Evolutionary conservation across 192 early-diverging fungal species (phyloP).

Genomic region (Podila verticillata): DNA sequence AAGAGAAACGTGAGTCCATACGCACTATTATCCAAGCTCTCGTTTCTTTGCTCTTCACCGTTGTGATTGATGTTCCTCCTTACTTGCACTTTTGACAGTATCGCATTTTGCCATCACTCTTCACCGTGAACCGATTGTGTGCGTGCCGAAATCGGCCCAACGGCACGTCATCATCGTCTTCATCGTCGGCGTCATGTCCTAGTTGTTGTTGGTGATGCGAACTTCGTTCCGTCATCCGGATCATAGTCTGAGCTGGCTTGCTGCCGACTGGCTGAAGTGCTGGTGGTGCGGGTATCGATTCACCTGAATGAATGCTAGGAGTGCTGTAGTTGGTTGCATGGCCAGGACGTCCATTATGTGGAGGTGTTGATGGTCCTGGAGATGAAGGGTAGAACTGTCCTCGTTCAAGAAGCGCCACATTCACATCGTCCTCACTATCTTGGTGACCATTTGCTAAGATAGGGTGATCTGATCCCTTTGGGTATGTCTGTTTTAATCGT

Average conservation of each 20-base stretch:
- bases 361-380: slow-evolving; percentile 14
- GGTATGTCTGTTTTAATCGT: slow-evolving; percentile 9
- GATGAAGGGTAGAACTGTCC: slow-evolving; percentile 36
- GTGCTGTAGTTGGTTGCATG: not conserved
- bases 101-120: slow-evolving; percentile 53
- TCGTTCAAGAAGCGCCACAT: slow-evolving; percentile 27
- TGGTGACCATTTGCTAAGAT: slow-evolving; percentile 11
- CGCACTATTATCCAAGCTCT: not conserved
- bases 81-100: slow-evolving; percentile 58
- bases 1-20: not conserved
- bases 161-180: slow-evolving; percentile 15
- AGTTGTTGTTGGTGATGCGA: not conserved
- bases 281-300: slow-evolving; percentile 13
- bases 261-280: slow-evolving; percentile 9
- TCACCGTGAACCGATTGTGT: slow-evolving; percentile 41
- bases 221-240: slow-evolving; percentile 14
- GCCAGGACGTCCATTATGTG: not conserved
- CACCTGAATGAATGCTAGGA: not conserved
- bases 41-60: not conserved
- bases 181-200: slow-evolving; percentile 19
- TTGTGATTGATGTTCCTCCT: not conserved
- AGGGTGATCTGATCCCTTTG: too few species aligned
- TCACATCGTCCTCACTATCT: slow-evolving; percentile 22
- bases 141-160: slow-evolving; percentile 9
- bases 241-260: not conserved